Base-by-base conservation (phyloP, 129 eudicot genomes). In the Artemisia tridentata region DNA sequence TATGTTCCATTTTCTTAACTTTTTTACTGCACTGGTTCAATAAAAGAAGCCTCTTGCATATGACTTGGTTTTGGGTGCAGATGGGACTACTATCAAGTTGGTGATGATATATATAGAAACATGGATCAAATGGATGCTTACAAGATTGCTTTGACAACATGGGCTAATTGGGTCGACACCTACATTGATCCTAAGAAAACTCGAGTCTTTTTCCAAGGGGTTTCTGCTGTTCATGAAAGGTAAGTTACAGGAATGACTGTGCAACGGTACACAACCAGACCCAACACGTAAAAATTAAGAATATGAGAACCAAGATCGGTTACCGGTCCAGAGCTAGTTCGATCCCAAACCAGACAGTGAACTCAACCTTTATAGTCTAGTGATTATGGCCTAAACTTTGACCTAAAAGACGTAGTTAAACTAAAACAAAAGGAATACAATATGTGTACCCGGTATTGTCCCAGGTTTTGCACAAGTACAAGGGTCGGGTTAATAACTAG, bases 91-190 rank as follows among this genome's bases (percentile, higher is more conserved):
- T 81, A 69, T 52, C 83, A 87, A 67, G 81, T 89, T 38, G 99
- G 97, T 53, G 80, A 80, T 52, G 74, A 87, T 53, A 43, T 85
- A 53, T 31, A 73, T 17, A 77, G 21, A 63, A 31, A 85, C 50
- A 85, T 93, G 97, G 87, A 79, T 46, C 87, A 64, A 2, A 90
- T 87, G 96, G 90, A 81, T 23, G 97, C 98, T 34, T 93, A 83
- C 82, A 79, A 77, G 75, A 85, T 80, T 7, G 98, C 92, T 2
- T 75, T 93, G 68, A 84, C 85, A 48, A 87, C 99, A 18, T 93
- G 97, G 99, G 87, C 86, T 2, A 80, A 80, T 8, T 93, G 96
- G 99, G 88, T 90, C 19, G 99, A 93, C 63, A 60, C 88, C 41
- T 76, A 82, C 80, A 69, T 86, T 20, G 84, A 89, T 70, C 80